Conservation (phyloP, 768 basidiomycete genomes). For the Wakefieldia striispora region DNA sequence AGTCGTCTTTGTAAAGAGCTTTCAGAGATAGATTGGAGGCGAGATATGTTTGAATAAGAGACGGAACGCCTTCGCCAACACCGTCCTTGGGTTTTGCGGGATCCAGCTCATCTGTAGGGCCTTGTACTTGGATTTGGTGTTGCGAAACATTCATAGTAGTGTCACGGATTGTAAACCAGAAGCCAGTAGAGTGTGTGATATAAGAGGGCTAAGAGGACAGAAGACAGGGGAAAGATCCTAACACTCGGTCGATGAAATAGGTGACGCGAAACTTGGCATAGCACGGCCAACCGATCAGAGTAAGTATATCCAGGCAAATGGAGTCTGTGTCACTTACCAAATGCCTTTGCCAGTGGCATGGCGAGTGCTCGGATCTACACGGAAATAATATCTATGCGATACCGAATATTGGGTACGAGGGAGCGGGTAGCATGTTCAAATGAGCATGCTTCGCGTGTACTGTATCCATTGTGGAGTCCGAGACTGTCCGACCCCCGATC, state of each 20-base stretch:
- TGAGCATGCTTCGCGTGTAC: too few species aligned
- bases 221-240: background rate
- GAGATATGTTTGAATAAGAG: background rate
- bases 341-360: too few species aligned
- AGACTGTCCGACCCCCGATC: too few species aligned
- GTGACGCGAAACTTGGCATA: background rate
- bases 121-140: background rate
- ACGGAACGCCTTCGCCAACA: too few species aligned
- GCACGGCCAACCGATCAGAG: background rate
- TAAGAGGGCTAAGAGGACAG: background rate
- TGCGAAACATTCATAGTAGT: background rate
- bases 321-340: too few species aligned
- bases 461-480: too few species aligned
- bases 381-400: too few species aligned
- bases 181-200: background rate
- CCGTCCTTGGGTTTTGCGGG: background rate
- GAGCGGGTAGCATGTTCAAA: too few species aligned
- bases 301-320: background rate
- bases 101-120: background rate
- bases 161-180: too few species aligned
- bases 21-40: background rate
- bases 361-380: too few species aligned
- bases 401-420: too few species aligned
- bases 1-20: conserved; percentile 7
- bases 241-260: background rate